Conservation (phyloP, 2,329 filamentous ascomycete species). For the Venturiaceae sp. region DNA sequence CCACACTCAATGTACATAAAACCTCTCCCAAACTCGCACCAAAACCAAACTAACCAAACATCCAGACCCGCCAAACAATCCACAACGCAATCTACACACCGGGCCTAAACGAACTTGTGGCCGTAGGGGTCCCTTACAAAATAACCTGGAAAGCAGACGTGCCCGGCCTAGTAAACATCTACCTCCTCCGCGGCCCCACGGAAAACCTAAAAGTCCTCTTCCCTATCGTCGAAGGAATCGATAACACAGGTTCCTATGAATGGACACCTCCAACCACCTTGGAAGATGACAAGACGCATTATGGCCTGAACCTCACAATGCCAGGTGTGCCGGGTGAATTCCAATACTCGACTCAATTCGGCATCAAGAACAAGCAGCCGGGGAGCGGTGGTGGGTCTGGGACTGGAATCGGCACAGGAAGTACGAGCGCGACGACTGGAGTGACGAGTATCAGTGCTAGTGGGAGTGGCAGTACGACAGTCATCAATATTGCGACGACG, state of each 20-base stretch:
- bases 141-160: slow-evolving; percentile 49
- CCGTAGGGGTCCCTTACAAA: slow-evolving; percentile 44
- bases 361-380: neutral
- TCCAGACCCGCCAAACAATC: neutral
- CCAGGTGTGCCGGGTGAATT: slow-evolving; percentile 25
- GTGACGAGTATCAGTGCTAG: neutral
- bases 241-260: slow-evolving; percentile 44
- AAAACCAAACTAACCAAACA: neutral
- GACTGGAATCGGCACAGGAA: neutral
- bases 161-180: slow-evolving; percentile 41
- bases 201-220: slow-evolving; percentile 42
- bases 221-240: slow-evolving; percentile 42
- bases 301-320: slow-evolving; percentile 53
- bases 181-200: slow-evolving; percentile 50
- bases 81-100: slow-evolving; percentile 45
- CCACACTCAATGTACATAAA: neutral
- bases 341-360: slow-evolving; percentile 3
- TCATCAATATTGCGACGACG: neutral
- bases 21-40: neutral
- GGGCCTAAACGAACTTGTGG: slow-evolving; percentile 41
- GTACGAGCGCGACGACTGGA: neutral
- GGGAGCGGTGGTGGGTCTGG: too few relatives aligned
- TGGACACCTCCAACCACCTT: slow-evolving; percentile 45
- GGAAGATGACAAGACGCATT: slow-evolving; percentile 39
- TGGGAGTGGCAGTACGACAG: neutral